Conservation (phyloP, 139 green algal species). For the Chlamydomonas eustigma region DNA sequence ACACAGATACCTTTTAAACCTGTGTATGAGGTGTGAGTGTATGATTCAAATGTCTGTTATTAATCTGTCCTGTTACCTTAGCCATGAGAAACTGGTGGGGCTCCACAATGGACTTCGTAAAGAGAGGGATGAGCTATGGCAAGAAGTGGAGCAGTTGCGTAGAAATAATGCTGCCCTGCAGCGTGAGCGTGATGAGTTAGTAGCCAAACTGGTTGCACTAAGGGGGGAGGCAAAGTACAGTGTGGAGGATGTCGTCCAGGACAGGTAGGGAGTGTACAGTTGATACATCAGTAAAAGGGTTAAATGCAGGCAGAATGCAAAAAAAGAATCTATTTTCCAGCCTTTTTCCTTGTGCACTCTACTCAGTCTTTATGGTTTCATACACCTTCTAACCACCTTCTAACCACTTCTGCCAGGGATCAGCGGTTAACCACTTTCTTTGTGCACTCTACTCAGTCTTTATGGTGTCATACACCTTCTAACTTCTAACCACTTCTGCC, state of each 20-base stretch:
- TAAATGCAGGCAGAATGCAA: too few relatives aligned
- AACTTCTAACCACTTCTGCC: not conserved
- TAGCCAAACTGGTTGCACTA: not conserved
- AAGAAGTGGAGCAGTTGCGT: constrained; percentile 15
- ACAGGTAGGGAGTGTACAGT: constrained; percentile 8
- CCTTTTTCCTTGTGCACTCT: too few relatives aligned
- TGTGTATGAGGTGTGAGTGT: too few relatives aligned
- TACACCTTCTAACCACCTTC: not conserved
- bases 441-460: too few relatives aligned
- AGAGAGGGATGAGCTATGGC: constrained; percentile 35
- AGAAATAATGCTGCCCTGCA: not conserved
- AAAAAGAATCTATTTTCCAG: too few relatives aligned
- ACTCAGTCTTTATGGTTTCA: too few relatives aligned
- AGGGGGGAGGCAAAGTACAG: constrained; percentile 7
- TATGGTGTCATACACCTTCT: too few relatives aligned
- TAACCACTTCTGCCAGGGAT: not conserved
- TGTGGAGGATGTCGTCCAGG: constrained; percentile 3
- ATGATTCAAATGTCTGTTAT: too few relatives aligned
- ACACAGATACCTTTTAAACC: too few relatives aligned
- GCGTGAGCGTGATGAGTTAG: constrained; percentile 3
- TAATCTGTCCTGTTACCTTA: not conserved
- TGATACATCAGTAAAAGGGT: too few relatives aligned
- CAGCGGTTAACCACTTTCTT: too few relatives aligned
- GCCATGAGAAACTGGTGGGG: constrained; percentile 15
- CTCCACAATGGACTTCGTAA: constrained; percentile 24